Conservation (phyloP, 768 basidiomycete species). For the Cystobasidium ongulense region DNA sequence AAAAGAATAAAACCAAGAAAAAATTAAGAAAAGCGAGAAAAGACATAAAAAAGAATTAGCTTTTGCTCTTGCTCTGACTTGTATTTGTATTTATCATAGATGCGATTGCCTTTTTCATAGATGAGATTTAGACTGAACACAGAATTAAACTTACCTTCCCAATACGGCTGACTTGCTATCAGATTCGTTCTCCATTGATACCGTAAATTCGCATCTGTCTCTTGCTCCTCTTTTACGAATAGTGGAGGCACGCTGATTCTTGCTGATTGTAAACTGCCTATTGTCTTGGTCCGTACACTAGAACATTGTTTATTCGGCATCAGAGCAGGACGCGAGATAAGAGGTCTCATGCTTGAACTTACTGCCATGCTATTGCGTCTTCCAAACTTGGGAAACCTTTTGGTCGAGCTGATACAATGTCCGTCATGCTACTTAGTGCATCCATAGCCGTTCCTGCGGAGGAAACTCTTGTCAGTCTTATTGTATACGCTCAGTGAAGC, state of each 20-base stretch:
- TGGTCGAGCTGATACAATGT: constrained; percentile 73
- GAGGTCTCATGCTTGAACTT: constrained; percentile 45
- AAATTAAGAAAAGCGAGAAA: too few relatives aligned
- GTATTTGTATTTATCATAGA: not conserved
- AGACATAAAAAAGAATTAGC: too few relatives aligned
- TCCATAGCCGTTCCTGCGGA: constrained; percentile 76
- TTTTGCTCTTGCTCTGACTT: too few relatives aligned
- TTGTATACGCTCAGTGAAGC: not conserved
- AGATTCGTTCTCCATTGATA: constrained; percentile 80
- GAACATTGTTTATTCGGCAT: not conserved
- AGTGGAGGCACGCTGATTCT: constrained; percentile 79
- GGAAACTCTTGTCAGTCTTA: not conserved
- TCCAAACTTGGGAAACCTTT: constrained; percentile 73
- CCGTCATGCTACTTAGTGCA: constrained; percentile 85
- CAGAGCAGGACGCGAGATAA: not conserved
- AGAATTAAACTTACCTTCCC: constrained; percentile 57
- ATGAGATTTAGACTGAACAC: too few relatives aligned
- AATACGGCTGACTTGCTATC: constrained; percentile 74
- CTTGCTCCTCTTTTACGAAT: constrained; percentile 50
- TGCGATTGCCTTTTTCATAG: too few relatives aligned
- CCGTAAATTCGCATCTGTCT: constrained; percentile 45
- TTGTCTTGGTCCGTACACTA: constrained; percentile 71
- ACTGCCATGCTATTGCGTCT: constrained; percentile 95
- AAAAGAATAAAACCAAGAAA: too few relatives aligned
- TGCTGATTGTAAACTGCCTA: constrained; percentile 72